Percentiles rank a stretch among this genome's conserved stretches.
These are phyloP conservation scores for Pythium insidiosum DNA, from an alignment of 352 stramenopile genomes.

Conservation along the genomic window DNA sequence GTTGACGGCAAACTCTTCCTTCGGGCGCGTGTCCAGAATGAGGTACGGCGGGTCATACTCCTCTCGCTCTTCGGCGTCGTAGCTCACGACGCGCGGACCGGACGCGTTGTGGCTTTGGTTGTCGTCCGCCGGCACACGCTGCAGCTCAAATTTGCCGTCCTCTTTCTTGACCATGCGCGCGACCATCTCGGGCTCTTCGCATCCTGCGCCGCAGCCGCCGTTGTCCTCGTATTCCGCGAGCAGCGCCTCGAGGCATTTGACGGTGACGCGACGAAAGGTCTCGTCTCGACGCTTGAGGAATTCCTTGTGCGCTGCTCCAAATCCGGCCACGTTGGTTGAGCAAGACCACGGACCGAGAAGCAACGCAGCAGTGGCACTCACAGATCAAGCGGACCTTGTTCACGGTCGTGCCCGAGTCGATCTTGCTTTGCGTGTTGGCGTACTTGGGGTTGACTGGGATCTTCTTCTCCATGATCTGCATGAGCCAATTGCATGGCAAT, in stretches of 20 bases:
- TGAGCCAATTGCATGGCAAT: neutral
- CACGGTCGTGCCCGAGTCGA: slow-evolving; percentile 63
- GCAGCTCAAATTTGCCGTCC: slow-evolving; percentile 61
- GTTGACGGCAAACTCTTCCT: slow-evolving; percentile 62
- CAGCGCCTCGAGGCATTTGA: slow-evolving; percentile 59
- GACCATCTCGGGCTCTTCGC: slow-evolving; percentile 54
- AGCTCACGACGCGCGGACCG: slow-evolving; percentile 66
- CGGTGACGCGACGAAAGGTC: slow-evolving; percentile 65
- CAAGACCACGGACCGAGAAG: neutral
- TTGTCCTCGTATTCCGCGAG: slow-evolving; percentile 70
- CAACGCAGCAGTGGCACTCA: slow-evolving; percentile 15
- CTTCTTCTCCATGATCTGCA: slow-evolving; percentile 68
- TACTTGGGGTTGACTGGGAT: slow-evolving; percentile 74
- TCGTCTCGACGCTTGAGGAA: slow-evolving; percentile 79
- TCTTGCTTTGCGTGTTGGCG: slow-evolving; percentile 72
- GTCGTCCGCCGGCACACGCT: slow-evolving; percentile 41
- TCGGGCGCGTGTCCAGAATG: slow-evolving; percentile 57
- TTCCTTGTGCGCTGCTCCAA: slow-evolving; percentile 71
- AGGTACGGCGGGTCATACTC: slow-evolving; percentile 73
- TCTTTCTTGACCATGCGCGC: slow-evolving; percentile 63
- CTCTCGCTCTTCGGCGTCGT: slow-evolving; percentile 67
- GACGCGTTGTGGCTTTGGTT: slow-evolving; percentile 24
- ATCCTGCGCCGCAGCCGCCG: slow-evolving; percentile 17
- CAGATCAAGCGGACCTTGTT: slow-evolving; percentile 77
- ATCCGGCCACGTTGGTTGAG: too few relatives aligned